These are phyloP conservation scores for Calonectria hawksworthii DNA, from an alignment of 2,329 filamentous ascomycete genomes.

Conservation along the genomic window DNA sequence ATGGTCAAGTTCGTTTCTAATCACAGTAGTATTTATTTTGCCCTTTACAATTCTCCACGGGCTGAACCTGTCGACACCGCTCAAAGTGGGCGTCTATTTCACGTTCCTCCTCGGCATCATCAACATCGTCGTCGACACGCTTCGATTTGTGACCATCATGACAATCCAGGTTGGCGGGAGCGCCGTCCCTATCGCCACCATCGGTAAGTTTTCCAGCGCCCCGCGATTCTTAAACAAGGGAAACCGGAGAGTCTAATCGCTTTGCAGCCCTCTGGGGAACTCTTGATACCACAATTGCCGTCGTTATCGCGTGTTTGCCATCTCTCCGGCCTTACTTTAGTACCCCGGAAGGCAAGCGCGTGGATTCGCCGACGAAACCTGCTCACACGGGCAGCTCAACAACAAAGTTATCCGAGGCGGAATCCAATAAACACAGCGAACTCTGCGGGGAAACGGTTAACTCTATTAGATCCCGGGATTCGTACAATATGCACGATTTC, in stretches of 20 bases:
- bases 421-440: background rate
- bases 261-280: background rate
- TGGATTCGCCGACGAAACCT: background rate
- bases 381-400: background rate
- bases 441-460: background rate
- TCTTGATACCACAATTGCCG: background rate
- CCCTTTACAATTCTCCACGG: background rate
- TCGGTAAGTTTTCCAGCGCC: background rate
- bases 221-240: fast-evolving
- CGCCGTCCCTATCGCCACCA: background rate
- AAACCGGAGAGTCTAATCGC: background rate
- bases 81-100: background rate
- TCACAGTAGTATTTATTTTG: background rate
- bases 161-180: background rate
- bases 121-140: background rate
- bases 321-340: background rate
- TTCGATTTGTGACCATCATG: background rate
- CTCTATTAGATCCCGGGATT: background rate
- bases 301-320: background rate
- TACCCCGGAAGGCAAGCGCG: background rate
- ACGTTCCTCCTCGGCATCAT: background rate
- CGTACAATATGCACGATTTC: background rate
- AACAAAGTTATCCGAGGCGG: background rate
- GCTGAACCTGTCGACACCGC: background rate
- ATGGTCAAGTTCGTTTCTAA: background rate